Evolutionary conservation across 225 moss, liverwort and hornwort genomes (phyloP), one percentile per base, ranked within the genome.

Genomic region (Anthoceros angustus): DNA sequence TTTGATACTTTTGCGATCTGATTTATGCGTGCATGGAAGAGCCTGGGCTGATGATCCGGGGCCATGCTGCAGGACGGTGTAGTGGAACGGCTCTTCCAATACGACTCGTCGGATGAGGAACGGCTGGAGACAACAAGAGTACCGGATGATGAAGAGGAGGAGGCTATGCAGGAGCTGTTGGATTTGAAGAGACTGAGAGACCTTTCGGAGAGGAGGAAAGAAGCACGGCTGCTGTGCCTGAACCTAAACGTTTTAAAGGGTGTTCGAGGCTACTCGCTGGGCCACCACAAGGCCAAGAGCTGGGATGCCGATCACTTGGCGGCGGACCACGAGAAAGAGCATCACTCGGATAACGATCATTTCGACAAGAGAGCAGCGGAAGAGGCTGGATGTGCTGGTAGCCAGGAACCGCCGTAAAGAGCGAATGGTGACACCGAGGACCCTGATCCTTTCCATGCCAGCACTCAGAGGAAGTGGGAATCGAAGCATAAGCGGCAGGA

Each of bases 401-500:
- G 12, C n/a, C 55, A 55, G 32, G 32, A 32, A 32, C 32, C 4
- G 32, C 32, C 32, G 32, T 32, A 32, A 32, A 32, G 32, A 32
- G 32, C 32, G 32, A 32, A 4, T 4, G 32, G 32, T 32, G 32
- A 32, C 32, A 32, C 32, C 0, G 55, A 55, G 55, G 55, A 55
- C n/a, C 55, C 55, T 1, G 55, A 55, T 20, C 55, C 55, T 55
- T 55, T 55, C 55, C 55, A 15, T 12, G 23, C n/a, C 55, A 55
- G 55, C 55, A 55, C 18, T 15, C 55, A 55, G 55, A 55, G 55
- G 55, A 55, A 18, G 7, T 55, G 55, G 55, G 55, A 55, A 23
- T 15, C 55, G n/a, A 55, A 55, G 55, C 55, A 55, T 12, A 55
- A 55, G 55, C 55, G 55, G 55, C 55, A 55, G 55, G 55, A 55